Base-by-base conservation (phyloP, 805 yeast species). In the Yarrowia sp. region DNA sequence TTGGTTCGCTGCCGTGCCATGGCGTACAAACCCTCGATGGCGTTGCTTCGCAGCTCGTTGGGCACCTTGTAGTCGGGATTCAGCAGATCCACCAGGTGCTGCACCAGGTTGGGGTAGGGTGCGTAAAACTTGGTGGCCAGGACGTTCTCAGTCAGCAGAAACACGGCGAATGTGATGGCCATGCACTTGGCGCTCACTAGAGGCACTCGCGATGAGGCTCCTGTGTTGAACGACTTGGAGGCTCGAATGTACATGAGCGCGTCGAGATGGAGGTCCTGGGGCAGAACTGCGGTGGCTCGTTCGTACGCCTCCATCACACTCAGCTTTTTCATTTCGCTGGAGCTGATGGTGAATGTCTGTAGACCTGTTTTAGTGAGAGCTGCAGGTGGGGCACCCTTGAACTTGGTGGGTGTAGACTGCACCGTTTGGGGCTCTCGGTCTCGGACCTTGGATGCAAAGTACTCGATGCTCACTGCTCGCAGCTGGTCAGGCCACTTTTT, bases 41-140 rank as follows among this genome's bases (percentile, higher is more conserved):
- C 89, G 44, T 86, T 82, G 46, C 82, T 75, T 66, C 86, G 81
- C 1, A 89, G 79, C 1, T 80, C 82, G 24, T 71, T 71, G 0
- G 90, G 82, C 9, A 88, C 81, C 24, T 43, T 43, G 24, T 82
- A 79, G 54, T 86, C 92, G 0, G 92, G 87, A 48, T 86, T 84
- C n/a, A 90, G 80, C 64, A 92, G 77, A 52, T 87, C 95, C 36
- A 89, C 86, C 67, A 91, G 75, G 67, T 86, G 85, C 62, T 84
- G 83, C 71, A 91, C 79, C 16, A 89, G 77, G 67, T 86, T 83
- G 8, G 96, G 87, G 70, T 90, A 92, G 1, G 85, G 78, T 67
- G 88, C 92, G 69, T 89, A 85, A 12, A 92, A 77, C 63, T 84
- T 80, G 12, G 90, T 81, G 7, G 88, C 84, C 22, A 89, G 82